These are phyloP conservation scores for Peronospora farinosa DNA, from an alignment of 352 stramenopile species.

Conservation along the genomic window DNA sequence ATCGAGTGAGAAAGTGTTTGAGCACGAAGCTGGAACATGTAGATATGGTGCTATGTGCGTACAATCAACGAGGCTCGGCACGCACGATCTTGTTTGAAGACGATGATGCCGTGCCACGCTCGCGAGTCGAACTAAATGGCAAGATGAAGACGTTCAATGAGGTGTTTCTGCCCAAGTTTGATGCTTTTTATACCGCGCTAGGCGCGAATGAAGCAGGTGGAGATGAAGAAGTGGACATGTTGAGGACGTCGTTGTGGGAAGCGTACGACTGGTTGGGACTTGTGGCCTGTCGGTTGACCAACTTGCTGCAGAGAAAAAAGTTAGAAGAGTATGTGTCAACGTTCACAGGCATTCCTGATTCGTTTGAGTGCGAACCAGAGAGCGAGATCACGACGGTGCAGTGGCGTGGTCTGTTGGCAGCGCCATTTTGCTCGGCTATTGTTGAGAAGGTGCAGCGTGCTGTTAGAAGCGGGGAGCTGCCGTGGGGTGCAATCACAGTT, in stretches of 20 bases:
- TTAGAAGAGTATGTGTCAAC: conserved; percentile 76
- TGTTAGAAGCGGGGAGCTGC: conserved; percentile 43
- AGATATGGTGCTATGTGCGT: conserved; percentile 71
- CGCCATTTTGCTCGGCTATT: conserved; percentile 47
- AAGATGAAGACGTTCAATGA: conserved; percentile 34
- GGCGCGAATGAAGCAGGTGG: conserved; percentile 1
- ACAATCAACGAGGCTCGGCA: conserved; percentile 50
- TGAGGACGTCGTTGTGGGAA: conserved; percentile 39
- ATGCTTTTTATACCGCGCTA: conserved; percentile 34
- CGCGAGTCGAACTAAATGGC: conserved; percentile 57
- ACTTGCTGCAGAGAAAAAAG: conserved; percentile 45
- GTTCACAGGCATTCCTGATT: conserved; percentile 43
- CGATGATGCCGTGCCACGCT: conserved; percentile 52
- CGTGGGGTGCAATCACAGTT: conserved; percentile 67
- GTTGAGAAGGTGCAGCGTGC: conserved; percentile 44
- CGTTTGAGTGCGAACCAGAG: conserved; percentile 30
- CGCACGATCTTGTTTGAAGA: conserved; percentile 71
- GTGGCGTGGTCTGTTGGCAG: conserved; percentile 69
- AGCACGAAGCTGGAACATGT: conserved; percentile 44
- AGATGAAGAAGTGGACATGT: conserved; percentile 15
- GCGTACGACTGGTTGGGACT: conserved; percentile 75
- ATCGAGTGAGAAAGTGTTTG: conserved; percentile 45
- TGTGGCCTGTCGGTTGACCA: conserved; percentile 50
- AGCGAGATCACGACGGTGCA: conserved; percentile 44
- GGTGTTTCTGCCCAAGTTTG: conserved; percentile 50